A percentile compares a stretch with the other conserved stretches of the same genome.
These are phyloP conservation scores for Groenewaldozyma sp. DNA, from an alignment of 1,139 yeast genomes.

Conservation along the genomic window DNA sequence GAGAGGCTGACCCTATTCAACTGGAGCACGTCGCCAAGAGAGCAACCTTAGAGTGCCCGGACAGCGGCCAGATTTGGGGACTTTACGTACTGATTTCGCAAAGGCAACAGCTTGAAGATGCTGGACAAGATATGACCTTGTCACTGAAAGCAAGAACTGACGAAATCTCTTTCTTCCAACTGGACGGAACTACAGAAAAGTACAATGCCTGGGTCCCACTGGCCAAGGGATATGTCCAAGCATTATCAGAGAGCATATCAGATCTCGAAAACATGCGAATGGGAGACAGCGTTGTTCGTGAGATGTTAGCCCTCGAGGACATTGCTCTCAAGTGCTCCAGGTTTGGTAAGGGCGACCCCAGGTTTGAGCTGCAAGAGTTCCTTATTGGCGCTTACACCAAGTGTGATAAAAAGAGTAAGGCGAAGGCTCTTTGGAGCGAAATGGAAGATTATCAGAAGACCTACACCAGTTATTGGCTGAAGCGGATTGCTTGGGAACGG, in stretches of 20 bases:
- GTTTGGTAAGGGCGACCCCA: constrained; percentile 9
- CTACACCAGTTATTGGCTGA: constrained; percentile 44
- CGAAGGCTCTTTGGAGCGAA: constrained; percentile 26
- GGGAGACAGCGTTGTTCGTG: not conserved
- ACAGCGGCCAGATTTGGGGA: constrained; percentile 23
- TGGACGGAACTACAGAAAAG: not conserved
- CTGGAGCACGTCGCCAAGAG: constrained; percentile 16
- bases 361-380: constrained; percentile 13
- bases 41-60: constrained; percentile 20
- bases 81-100: constrained; percentile 8
- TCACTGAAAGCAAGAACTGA: not conserved
- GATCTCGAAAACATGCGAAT: no score
- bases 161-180: not conserved
- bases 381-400: constrained; percentile 8
- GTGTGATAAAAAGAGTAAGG: constrained; percentile 15
- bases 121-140: not conserved
- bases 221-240: not conserved
- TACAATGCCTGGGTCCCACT: constrained; percentile 2
- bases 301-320: not conserved
- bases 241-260: no score
- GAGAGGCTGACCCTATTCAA: constrained; percentile 3
- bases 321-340: constrained; percentile 1
- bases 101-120: not conserved
- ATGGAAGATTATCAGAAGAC: constrained; percentile 28
- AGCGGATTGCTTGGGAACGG: constrained; percentile 6